Evolutionary conservation across 306 rosid species (phyloP), one percentile per base, ranked within the genome.

Genomic region (Ochetophila trinervis): DNA sequence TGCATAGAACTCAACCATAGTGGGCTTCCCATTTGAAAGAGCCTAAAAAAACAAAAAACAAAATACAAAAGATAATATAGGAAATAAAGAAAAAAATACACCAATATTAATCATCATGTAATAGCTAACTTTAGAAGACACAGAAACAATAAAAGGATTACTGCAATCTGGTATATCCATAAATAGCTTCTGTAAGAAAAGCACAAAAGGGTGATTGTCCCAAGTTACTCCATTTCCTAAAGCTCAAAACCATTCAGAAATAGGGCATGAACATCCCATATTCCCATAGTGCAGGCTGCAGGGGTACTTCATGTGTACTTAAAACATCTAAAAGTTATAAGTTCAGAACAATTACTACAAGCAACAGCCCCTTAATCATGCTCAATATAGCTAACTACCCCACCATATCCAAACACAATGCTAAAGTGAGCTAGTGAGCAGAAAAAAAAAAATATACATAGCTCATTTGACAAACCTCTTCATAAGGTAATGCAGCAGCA

Each of bases 1-100:
- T 17, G 99, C 99, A 79, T 93, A 93, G 76, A 93, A 93, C 80
- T 93, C 99, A 50, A 94, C 97, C 5, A 94, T 95, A 49, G 99
- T 90, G 21, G 99, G 99, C 71, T 88, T 94, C 55, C 99, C 99
- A 66, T 94, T 94, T 1, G 88, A 76, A 60, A 94, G 95, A 78
- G 98, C 99, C 99, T 93, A 77, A 9, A 69, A 55, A 40, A 35
- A n/a, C 14, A 58, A 6, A 63, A 68, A 63, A 34, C 68, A 61
- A 47, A 17, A 48, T 18, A 60, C 63, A 59, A 56, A 47, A 16
- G 17, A 60, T 36, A 57, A 67, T 57, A 13, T 53, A 62, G 65
- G 68, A 67, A 55, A 5, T 45, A 62, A 16, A 63, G 36, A 54
- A 68, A 21, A n/a, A 56, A 20, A 53, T 52, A 70, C 44, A 66